phyloP scores from a whole-genome alignment of 345 rosid genomes.

The Dovyalis caffra region DNA sequence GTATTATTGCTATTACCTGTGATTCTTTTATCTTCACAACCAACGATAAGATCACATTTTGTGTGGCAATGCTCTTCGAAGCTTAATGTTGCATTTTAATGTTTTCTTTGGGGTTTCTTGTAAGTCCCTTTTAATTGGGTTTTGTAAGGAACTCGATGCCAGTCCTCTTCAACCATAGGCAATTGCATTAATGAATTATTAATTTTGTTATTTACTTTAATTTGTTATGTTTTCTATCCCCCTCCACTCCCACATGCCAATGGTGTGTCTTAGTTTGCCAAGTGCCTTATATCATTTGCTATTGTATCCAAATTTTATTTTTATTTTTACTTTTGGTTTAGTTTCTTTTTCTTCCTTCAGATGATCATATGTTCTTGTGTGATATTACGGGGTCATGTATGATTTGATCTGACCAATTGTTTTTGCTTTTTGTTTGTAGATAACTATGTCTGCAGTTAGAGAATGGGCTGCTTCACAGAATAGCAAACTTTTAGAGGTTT shows the following conservation, averaged over 20 bases:
- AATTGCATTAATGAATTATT: not conserved
- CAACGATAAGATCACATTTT: not conserved
- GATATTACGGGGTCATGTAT: no score
- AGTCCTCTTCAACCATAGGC: not conserved
- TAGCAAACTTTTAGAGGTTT: conserved; percentile 74
- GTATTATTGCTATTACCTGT: not conserved
- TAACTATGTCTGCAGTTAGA: conserved; percentile 97
- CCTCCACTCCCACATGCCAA: not conserved
- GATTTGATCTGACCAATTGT: conserved; percentile 7
- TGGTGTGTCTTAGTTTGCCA: not conserved
- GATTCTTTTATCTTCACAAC: not conserved
- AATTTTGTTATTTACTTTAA: not conserved
- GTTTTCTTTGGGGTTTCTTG: not conserved
- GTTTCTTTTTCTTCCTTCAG: not conserved
- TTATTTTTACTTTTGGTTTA: not conserved
- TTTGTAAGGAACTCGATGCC: not conserved
- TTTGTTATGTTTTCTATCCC: not conserved
- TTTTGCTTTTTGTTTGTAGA: conserved; percentile 47
- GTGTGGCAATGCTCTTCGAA: not conserved
- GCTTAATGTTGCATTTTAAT: not conserved
- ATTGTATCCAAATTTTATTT: not conserved
- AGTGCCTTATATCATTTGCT: not conserved
- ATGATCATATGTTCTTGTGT: no score
- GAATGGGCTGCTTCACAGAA: conserved; percentile 99
- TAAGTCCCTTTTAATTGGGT: not conserved